Percentiles rank a stretch among this genome's conserved stretches.
phyloP scores from a whole-genome alignment of 805 yeast species.

The Debaryomyces prosopidis region DNA sequence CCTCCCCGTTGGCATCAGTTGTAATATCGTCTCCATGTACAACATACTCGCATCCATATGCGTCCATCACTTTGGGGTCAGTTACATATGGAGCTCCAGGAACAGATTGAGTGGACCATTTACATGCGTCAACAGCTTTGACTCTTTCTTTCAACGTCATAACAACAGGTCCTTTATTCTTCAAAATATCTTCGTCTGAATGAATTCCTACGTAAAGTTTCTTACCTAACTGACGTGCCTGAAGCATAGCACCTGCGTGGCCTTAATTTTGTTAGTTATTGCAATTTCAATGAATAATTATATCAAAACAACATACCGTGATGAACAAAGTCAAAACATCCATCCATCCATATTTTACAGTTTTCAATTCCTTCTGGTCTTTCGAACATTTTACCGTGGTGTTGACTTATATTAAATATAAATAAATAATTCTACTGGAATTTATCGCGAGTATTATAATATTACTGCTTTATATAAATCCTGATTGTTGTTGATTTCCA shows the following conservation, averaged over 20 bases:
- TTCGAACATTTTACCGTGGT: slow-evolving; percentile 28
- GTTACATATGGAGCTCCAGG: slow-evolving; percentile 93
- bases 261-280: slow-evolving; percentile 21
- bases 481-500: slow-evolving; percentile 5
- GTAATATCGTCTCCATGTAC: slow-evolving; percentile 99
- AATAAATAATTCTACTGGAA: not conserved
- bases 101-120: slow-evolving; percentile 78
- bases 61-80: slow-evolving; percentile 74
- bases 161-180: slow-evolving; percentile 91
- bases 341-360: slow-evolving; percentile 87
- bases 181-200: slow-evolving; percentile 79
- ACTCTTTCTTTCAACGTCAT: slow-evolving; percentile 81
- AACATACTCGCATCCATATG: slow-evolving; percentile 78
- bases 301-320: slow-evolving; percentile 59
- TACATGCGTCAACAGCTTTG: slow-evolving; percentile 84
- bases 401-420: not conserved
- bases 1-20: slow-evolving; percentile 93
- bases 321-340: slow-evolving; percentile 97
- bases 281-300: not conserved
- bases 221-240: slow-evolving; percentile 81
- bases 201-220: slow-evolving; percentile 87
- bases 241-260: slow-evolving; percentile 95
- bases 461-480: slow-evolving; percentile 1
- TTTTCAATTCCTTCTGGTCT: slow-evolving; percentile 45
- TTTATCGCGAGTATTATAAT: not conserved